Evolutionary conservation across 768 basidiomycete genomes (phyloP).

Genomic region (Austroboletus festivus): DNA sequence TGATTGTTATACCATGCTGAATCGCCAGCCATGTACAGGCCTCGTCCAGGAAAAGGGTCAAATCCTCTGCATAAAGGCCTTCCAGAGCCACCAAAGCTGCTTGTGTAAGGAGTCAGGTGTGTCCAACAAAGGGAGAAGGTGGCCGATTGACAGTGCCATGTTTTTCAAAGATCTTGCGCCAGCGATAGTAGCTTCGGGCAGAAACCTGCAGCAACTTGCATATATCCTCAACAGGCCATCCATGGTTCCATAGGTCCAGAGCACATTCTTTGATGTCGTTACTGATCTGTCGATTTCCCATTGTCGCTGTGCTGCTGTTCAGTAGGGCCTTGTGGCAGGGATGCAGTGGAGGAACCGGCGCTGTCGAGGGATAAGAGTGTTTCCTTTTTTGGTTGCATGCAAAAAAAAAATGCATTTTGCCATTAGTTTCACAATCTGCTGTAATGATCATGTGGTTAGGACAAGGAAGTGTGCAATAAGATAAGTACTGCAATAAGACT

Average conservation of each 20-base stretch:
- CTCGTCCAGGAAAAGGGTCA: slow-evolving; percentile 2
- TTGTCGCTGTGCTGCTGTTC: too few species aligned
- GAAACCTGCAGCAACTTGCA: too few species aligned
- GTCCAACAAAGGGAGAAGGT: slow-evolving; percentile 20
- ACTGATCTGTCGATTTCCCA: neutral
- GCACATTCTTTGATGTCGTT: neutral
- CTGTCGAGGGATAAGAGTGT: too few species aligned
- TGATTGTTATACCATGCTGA: slow-evolving; percentile 23
- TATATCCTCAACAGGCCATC: too few species aligned
- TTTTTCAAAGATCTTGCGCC: slow-evolving; percentile 23
- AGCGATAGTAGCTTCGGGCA: slow-evolving; percentile 30
- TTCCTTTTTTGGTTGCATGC: too few species aligned
- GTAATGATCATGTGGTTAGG: too few species aligned
- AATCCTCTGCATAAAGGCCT: slow-evolving; percentile 10
- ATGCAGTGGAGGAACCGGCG: too few species aligned
- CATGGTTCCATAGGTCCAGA: neutral
- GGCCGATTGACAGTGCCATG: slow-evolving; percentile 12
- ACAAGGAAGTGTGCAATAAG: too few species aligned
- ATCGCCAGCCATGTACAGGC: slow-evolving; percentile 7
- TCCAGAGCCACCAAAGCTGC: slow-evolving; percentile 20
- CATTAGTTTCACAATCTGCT: too few species aligned
- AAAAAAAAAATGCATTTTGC: too few species aligned
- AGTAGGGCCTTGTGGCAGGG: too few species aligned
- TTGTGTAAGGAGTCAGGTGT: slow-evolving; percentile 13
- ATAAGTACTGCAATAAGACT: too few species aligned